A percentile compares a stretch with the other conserved stretches of the same genome.
phyloP scores from a whole-genome alignment of 768 basidiomycete genomes.

The Tylopilus sp. region DNA sequence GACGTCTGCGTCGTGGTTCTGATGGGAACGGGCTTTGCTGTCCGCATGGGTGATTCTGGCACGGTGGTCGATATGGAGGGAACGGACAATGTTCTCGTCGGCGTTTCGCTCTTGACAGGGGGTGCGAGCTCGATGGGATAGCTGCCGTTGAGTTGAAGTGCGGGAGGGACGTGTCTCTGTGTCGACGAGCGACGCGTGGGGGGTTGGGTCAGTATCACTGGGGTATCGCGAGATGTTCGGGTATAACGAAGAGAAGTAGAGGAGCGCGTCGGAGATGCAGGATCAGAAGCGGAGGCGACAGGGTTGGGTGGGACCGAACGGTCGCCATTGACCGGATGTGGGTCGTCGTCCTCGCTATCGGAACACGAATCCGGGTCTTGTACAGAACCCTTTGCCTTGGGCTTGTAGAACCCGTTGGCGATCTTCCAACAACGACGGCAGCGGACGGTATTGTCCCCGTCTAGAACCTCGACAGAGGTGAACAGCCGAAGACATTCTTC shows the following conservation, averaged over 20 bases:
- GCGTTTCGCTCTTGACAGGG: slow-evolving; percentile 6
- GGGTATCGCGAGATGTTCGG: slow-evolving; percentile 26
- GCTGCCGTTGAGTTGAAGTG: slow-evolving; percentile 27
- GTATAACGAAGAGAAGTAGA: slow-evolving; percentile 38
- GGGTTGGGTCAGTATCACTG: slow-evolving; percentile 9
- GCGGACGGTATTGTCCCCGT: slow-evolving; percentile 93
- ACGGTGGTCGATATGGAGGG: slow-evolving; percentile 54
- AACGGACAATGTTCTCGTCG: slow-evolving; percentile 43
- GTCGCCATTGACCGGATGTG: slow-evolving; percentile 22
- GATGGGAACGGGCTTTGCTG: slow-evolving; percentile 15
- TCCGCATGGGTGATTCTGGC: slow-evolving; percentile 37
- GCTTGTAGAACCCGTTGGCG: slow-evolving; percentile 59
- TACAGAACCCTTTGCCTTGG: slow-evolving; percentile 17
- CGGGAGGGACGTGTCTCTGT: slow-evolving; percentile 25
- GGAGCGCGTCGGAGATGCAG: slow-evolving; percentile 28
- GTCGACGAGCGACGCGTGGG: slow-evolving; percentile 5
- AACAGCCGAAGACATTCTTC: slow-evolving; percentile 86
- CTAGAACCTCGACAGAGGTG: slow-evolving; percentile 88
- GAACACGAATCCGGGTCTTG: slow-evolving; percentile 30
- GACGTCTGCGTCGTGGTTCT: slow-evolving; percentile 12
- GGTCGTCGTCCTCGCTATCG: slow-evolving; percentile 33
- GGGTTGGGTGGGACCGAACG: slow-evolving; percentile 18
- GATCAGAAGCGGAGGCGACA: not conserved
- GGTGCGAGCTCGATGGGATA: slow-evolving; percentile 19
- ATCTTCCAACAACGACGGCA: slow-evolving; percentile 95